These are phyloP conservation scores for Fusarium keratoplasticum DNA, from an alignment of 2,329 filamentous ascomycete genomes.

Conservation along the genomic window DNA sequence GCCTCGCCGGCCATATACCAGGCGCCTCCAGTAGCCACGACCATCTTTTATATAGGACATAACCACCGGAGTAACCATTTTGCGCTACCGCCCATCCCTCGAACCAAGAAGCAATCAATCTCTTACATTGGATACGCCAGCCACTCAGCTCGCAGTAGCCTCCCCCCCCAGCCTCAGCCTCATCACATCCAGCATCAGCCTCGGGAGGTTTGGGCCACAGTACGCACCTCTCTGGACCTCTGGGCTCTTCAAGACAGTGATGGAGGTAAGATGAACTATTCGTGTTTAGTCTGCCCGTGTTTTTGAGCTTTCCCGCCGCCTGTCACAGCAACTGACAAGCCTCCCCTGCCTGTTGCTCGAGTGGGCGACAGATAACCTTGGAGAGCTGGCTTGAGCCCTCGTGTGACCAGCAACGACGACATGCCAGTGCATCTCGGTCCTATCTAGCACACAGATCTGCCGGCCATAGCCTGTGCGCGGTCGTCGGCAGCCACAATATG, in stretches of 20 bases:
- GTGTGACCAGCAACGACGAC: slow-evolving; percentile 24
- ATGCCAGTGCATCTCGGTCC: neutral
- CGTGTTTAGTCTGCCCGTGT: slow-evolving; percentile 1
- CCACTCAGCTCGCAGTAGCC: slow-evolving; percentile 15
- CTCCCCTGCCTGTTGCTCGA: neutral
- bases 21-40: neutral
- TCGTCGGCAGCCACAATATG: slow-evolving; percentile 21
- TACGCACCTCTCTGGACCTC: slow-evolving; percentile 2
- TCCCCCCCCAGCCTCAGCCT: neutral
- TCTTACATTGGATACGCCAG: slow-evolving; percentile 10
- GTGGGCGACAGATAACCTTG: slow-evolving; percentile 1
- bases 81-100: neutral
- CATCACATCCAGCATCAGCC: slow-evolving; percentile 20
- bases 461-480: neutral
- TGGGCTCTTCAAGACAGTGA: slow-evolving; percentile 6
- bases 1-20: neutral
- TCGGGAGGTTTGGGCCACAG: slow-evolving; percentile 17
- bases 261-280: slow-evolving; percentile 33
- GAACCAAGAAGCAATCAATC: neutral
- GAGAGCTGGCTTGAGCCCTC: slow-evolving; percentile 23
- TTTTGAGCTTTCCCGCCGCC: neutral
- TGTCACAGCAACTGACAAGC: neutral
- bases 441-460: slow-evolving; percentile 6
- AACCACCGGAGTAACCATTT: neutral
- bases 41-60: neutral